Base-by-base conservation (phyloP, 345 rosid species). In the Leavenworthia alabamica region DNA sequence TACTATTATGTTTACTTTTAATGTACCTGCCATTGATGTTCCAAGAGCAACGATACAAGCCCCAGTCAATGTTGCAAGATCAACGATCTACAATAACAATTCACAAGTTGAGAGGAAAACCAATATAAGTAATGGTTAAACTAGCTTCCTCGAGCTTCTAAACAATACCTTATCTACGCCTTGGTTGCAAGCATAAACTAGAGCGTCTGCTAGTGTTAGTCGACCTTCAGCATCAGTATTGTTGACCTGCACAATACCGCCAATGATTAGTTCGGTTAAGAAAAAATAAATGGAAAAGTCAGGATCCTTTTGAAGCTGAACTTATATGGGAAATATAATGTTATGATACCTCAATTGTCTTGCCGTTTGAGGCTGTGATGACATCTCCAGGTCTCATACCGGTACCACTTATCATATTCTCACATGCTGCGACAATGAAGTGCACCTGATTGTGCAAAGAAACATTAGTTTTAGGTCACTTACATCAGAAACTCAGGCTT, bases 301-400 rank as follows among this genome's bases (percentile, higher is more conserved):
- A 0, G 3, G 40, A 46, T n/a, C 7, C 5, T 46, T 59, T 26
- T 35, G 33, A 68, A 36, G 39, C 48, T 22, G 1, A 9, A 16
- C 19, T 56, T 23, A 6, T 33, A 24, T 32, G 1, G 32, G 26
- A 57, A 27, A n/a, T n/a, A 46, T 20, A 41, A 13, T 32, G 47
- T 35, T 4, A 42, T 3, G 16, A 45, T 73, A 85, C 97, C 96
- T 90, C 96, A 59, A 90, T 86, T 35, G 97, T 93, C 79, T 87
- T 93, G 56, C 97, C 97, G 50, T 93, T 93, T 41, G 97, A 84
- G 64, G 99, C 97, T 7, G 99, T 93, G 60, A 93, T 43, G 67
- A 93, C 78, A 71, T 93, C 99, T 50, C 99, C 99, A 23, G 99
- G 99, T 76, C 99, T 81, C 97, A 93, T 93, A 35, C 97, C 96